Percentiles rank a stretch among this genome's conserved stretches.
phyloP scores from a whole-genome alignment of 345 rosid genomes.

The Erysimum cheiranthoides region DNA sequence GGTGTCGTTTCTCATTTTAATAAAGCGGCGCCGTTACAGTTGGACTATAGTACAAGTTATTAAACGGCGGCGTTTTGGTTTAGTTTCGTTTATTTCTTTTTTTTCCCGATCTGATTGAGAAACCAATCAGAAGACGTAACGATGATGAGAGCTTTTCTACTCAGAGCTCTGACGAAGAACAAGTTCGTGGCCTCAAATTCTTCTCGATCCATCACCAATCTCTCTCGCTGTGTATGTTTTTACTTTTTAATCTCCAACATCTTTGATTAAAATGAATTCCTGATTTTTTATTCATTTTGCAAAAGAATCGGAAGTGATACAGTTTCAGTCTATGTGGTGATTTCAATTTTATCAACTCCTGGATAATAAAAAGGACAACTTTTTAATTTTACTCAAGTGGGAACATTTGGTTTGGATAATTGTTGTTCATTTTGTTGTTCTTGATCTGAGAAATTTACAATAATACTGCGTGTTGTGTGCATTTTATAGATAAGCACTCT shows the following conservation, averaged over 20 bases:
- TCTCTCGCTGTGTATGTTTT: slow-evolving; percentile 39
- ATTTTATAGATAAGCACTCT: slow-evolving; percentile 67
- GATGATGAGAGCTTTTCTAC: slow-evolving; percentile 38
- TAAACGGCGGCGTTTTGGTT: neutral
- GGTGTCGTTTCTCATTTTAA: too few relatives aligned
- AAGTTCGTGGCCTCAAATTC: slow-evolving; percentile 6
- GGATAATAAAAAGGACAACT: neutral
- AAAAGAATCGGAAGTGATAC: neutral
- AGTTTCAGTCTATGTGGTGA: neutral
- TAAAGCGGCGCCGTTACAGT: too few relatives aligned
- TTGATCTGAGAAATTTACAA: neutral
- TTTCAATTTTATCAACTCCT: neutral
- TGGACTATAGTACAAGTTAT: too few relatives aligned
- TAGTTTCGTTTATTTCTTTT: too few relatives aligned
- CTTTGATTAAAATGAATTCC: too few relatives aligned
- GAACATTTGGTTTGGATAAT: neutral
- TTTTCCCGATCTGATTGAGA: slow-evolving; percentile 14
- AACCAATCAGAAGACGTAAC: slow-evolving; percentile 24
- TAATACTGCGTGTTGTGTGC: neutral
- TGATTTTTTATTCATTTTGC: neutral
- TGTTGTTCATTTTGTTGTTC: neutral
- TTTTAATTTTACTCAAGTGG: neutral
- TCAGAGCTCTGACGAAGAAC: slow-evolving; percentile 42
- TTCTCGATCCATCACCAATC: slow-evolving; percentile 19
- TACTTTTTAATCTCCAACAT: too few relatives aligned